phyloP scores from a whole-genome alignment of 306 rosid genomes.

The Hippophae rhamnoides region DNA sequence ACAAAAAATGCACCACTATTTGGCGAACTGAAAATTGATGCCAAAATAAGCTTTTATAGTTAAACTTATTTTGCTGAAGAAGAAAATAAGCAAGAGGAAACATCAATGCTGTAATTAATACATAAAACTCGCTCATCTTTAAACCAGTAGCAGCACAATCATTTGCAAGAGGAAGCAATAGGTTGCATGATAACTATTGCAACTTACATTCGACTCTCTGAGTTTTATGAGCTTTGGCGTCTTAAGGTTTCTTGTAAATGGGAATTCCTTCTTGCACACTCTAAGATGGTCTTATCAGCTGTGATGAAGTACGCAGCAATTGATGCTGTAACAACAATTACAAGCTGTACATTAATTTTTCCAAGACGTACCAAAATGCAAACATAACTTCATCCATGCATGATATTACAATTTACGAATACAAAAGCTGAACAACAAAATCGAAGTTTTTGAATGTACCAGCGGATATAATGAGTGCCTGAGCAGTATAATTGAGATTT shows the following conservation, averaged over 20 bases:
- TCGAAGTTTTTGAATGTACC: conserved; percentile 30
- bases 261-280: conserved; percentile 78
- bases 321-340: conserved; percentile 54
- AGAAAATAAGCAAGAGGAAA: not conserved
- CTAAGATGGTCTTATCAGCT: conserved; percentile 75
- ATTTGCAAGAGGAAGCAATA: not conserved
- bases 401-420: not conserved
- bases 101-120: not conserved
- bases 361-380: not conserved
- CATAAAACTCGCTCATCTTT: conserved; percentile 8
- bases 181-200: not conserved
- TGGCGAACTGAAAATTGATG: not conserved
- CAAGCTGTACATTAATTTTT: conserved; percentile 11
- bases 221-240: conserved; percentile 26
- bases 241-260: conserved; percentile 53
- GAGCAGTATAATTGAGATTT: conserved; percentile 84
- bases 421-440: no score
- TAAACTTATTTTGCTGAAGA: not conserved
- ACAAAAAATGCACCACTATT: no score
- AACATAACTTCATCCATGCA: not conserved
- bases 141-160: conserved; percentile 1
- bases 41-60: not conserved
- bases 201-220: not conserved
- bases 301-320: conserved; percentile 71
- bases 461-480: conserved; percentile 85